Base-by-base conservation (phyloP, 345 rosid species). In the Rhizophora apiculata region DNA sequence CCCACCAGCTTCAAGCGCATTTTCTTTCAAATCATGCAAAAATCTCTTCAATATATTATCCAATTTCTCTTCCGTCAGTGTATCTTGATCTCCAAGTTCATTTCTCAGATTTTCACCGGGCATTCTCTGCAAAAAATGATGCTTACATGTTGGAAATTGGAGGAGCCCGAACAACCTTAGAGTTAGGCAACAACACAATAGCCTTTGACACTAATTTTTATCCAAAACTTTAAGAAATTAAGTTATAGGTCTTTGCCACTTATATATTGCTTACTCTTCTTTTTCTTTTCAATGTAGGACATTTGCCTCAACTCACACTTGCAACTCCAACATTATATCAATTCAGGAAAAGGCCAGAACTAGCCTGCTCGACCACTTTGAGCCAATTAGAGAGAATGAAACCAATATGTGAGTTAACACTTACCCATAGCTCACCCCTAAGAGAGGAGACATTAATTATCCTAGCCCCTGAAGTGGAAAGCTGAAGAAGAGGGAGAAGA, bases 391-490 rank as follows among this genome's bases (percentile, higher is more conserved):
- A 13, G 32, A 6, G 30, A 31, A n/a, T n/a, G 21, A 9, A 34
- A 31, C 4, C 6, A 13, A 34, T 19, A 20, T 34, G n/a, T 6
- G 32, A 31, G 48, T 8, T 18, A 49, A 24, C 59, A 39, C 76
- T 72, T 64, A 83, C 87, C 70, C 61, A 65, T 56, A 86, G 74
- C 78, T 83, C 87, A 37, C 85, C 73, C 69, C 84, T 65, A 20
- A 81, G 77, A 49, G 89, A 86, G 43, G 87, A 83, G 58, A 83
- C 67, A 56, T 83, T 83, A 39, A 86, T 87, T 11, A 86, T 76
- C 55, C 86, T 72, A 64, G 89, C 87, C 30, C 87, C 85, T 6
- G 78, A 69, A 61, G 68, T 10, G 53, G 87, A 83, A 30, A 80
- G 82, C 78, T 75, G 81, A 13, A 84, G 77, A 53, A 84, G 80